Evolutionary conservation across 2,329 filamentous ascomycete species (phyloP), one percentile per base, ranked within the genome.

Genomic region (Septoria linicola): DNA sequence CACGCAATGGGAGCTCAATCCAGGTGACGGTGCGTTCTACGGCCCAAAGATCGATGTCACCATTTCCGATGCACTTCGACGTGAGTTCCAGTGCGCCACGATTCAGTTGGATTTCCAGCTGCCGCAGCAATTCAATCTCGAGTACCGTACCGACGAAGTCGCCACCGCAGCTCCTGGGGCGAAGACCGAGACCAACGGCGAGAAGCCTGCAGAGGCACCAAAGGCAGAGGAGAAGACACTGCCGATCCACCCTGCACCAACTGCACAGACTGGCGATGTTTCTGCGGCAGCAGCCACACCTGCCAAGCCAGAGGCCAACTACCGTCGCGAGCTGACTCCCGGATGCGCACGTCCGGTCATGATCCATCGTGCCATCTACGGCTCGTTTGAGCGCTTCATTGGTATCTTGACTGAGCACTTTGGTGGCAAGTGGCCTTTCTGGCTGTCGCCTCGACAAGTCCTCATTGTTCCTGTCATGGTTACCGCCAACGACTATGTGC

Each of bases 41-140:
- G 93, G 93, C 1, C 93, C 93, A 44, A 99, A 99, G 81, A 96
- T 97, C 63, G 93, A 99, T 65, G 93, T 99, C 66, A 95, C 89
- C 55, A 91, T 99, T 66, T 85, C 84, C 44, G 92, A 96, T 72
- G 89, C 89, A 39, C 77, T 96, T 60, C 83, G 84, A 71, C 82
- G 91, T 68, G 88, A 91, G 54, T 88, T 84, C 76, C 88, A 95
- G 72, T 95, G 89, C 66, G 89, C 92, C 62, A 97, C 92, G 10
- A 95, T 97, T 61, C 92, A 97, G 74, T 82, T 95, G 48, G 89
- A 95, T 69, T 95, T 95, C 76, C 87, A 96, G 67, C 80, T 88
- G 16, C 86, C 87, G 1, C 78, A 86, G 63, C 90, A 90, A 70
- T 96, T 96, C 73, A 87, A 88, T 66, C 81, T 96, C 34, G 86